Evolutionary conservation across 768 basidiomycete species (phyloP), one percentile per base, ranked within the genome.

Genomic region (Lenzites betulinus): DNA sequence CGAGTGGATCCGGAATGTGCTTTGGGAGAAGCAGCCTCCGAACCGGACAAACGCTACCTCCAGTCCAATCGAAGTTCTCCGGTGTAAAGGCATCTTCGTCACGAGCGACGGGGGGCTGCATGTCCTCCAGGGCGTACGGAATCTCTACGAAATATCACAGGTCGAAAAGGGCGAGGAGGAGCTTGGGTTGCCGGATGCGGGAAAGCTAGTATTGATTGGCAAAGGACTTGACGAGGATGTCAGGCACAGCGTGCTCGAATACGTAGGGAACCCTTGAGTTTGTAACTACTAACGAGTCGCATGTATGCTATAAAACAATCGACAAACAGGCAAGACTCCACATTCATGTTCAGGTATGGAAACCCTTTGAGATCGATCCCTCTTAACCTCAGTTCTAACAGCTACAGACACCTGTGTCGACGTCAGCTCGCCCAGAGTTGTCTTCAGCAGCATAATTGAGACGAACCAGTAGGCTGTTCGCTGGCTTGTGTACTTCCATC

Each of bases 61-160:
- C 42, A 22, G 56, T 11, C 39, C 67, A 46, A 66, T 93, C 41
- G 83, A 86, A 54, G 81, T 97, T 5, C 75, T 99, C 20, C 85
- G 97, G 16, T 92, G 93, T 68, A 98, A 99, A 71, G 96, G 95
- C 8, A 78, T 94, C 20, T 86, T 96, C 64, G 72, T 72, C 18
- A 76, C 78, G 11, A 72, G 78, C 2, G 73, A 75, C 0, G 89
- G 89, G 2, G 77, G 81, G 53, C 79, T 83, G 57, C 82, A 87
- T 66, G 84, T 98, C 54, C 75, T 99, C 46, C 97, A 99, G 70
- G 97, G 95, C 2, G 97, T 99, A 13, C 79, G 92, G 64, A 92
- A 78, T 65, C 81, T 98, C 73, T 99, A 95, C 70, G 96, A 99
- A 66, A 82, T 95, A 15, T 69, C 73, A 0, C 73, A 78, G 51